phyloP scores from a whole-genome alignment of 1,284 basidiomycete species.

The Leccinum pachyderme region DNA sequence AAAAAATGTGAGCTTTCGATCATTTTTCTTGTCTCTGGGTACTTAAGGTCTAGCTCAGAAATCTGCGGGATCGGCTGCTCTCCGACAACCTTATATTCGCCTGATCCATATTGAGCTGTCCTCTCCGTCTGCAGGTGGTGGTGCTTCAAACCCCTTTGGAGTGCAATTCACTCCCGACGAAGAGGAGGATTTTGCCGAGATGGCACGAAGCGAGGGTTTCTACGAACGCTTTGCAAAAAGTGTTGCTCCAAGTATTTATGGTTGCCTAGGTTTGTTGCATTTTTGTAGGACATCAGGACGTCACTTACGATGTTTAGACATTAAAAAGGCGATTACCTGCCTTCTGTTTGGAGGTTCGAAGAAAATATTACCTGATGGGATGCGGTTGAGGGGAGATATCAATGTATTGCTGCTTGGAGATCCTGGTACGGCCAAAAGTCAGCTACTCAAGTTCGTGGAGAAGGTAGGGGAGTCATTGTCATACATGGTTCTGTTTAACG shows the following conservation, averaged over 20 bases:
- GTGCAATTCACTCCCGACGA: constrained; percentile 92
- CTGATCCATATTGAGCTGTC: constrained; percentile 90
- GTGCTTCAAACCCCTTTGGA: constrained; percentile 74
- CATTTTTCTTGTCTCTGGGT: neutral
- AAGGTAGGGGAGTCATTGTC: constrained; percentile 56
- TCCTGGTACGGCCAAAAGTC: constrained; percentile 97
- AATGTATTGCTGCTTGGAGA: constrained; percentile 96
- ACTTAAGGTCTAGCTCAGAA: constrained; percentile 49
- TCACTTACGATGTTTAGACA: constrained; percentile 56
- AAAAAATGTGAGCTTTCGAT: constrained; percentile 62
- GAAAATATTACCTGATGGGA: constrained; percentile 96
- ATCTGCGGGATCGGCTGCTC: constrained; percentile 73
- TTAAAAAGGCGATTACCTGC: constrained; percentile 97
- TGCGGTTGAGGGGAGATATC: constrained; percentile 96
- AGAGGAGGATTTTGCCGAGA: constrained; percentile 92
- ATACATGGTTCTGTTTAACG: neutral
- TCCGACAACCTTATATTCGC: constrained; percentile 93
- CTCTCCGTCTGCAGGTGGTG: constrained; percentile 68
- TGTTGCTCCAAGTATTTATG: constrained; percentile 97
- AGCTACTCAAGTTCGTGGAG: constrained; percentile 97
- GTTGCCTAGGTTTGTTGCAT: constrained; percentile 73
- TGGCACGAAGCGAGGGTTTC: constrained; percentile 87
- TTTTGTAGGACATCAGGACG: neutral
- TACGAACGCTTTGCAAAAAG: constrained; percentile 94
- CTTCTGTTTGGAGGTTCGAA: constrained; percentile 97